Percentiles rank a stretch among this genome's conserved stretches.
Evolutionary conservation across 345 rosid genomes (phyloP).

Genomic region (Corymbia maculata): DNA sequence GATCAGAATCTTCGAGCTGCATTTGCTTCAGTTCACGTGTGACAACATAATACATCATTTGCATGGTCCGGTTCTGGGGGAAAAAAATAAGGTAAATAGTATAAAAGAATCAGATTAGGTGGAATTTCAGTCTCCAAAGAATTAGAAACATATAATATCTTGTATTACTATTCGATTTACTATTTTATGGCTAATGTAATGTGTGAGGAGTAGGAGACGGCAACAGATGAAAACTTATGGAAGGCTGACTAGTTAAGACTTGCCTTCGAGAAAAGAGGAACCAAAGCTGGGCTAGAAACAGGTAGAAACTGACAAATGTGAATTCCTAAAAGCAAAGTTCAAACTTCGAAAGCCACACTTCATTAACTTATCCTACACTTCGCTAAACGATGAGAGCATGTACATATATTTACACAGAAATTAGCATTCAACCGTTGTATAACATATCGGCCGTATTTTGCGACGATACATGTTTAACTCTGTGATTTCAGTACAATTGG

Average conservation of each 20-base stretch:
- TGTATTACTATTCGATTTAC: neutral
- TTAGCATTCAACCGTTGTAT: neutral
- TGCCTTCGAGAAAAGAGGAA: neutral
- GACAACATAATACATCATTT: constrained; percentile 74
- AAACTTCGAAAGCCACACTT: neutral
- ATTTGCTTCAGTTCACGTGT: constrained; percentile 45
- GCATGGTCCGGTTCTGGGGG: constrained; percentile 84
- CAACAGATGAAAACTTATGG: neutral
- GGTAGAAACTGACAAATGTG: neutral
- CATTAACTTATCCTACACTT: neutral
- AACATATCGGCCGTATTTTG: neutral
- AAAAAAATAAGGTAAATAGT: neutral
- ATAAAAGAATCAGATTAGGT: neutral
- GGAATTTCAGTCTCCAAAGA: neutral
- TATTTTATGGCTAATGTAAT: neutral
- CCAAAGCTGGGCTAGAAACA: neutral
- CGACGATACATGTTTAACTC: neutral
- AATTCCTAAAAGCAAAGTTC: neutral
- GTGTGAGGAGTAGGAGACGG: neutral
- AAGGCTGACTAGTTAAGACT: neutral
- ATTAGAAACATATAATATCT: neutral
- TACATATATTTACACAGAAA: neutral
- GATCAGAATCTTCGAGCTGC: constrained; percentile 46
- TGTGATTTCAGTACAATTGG: neutral
- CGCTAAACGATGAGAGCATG: neutral